Base-by-base conservation (phyloP, 2,329 filamentous ascomycete species). In the Monilinia aucupariae region DNA sequence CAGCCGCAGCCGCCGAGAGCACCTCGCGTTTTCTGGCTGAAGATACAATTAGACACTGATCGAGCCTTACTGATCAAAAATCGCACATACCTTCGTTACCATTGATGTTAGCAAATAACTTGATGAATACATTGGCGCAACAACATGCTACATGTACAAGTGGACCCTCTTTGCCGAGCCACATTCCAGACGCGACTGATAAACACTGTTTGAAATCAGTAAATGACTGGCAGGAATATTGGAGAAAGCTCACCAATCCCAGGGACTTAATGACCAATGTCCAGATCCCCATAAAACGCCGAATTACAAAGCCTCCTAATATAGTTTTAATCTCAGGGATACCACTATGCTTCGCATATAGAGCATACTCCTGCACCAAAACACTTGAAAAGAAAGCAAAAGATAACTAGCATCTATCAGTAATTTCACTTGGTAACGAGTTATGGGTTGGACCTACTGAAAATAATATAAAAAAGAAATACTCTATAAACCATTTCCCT, bases 261-360 rank as follows among this genome's bases (percentile, higher is more conserved):
- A 97, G 75, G 1, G 92, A 96, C 74, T 97, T 97, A 62, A 92
- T 92, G 37, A 91, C 75, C 72, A 97, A 79, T 1, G 93, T 97
- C 92, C 92, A 97, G 39, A 81, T 81, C 12, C 92, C 91, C 72
- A 97, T 80, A 71, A 97, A 96, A 64, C 87, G 85, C 65, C 87
- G 84, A 66, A 99, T 97, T 39, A 99, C 88, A 74, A 97, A 97
- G 7, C 93, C 93, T 48, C 93, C 93, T 61, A 99, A 79, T 10
- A 99, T 85, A 3, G 92, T 97, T 80, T 99, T 99, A 77, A 99
- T 96, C 79, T 99, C 93, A 7, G 93, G 92, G 69, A 99, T 97
- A 76, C 93, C 93, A 74, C 91, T 96, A 73, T 97, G 93, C 74
- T 90, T 93, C 54, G 93, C 93, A 76, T 96, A 91, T 6, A 89